Conservation (phyloP, 2,329 filamentous ascomycete genomes). For the Calycina marina region DNA sequence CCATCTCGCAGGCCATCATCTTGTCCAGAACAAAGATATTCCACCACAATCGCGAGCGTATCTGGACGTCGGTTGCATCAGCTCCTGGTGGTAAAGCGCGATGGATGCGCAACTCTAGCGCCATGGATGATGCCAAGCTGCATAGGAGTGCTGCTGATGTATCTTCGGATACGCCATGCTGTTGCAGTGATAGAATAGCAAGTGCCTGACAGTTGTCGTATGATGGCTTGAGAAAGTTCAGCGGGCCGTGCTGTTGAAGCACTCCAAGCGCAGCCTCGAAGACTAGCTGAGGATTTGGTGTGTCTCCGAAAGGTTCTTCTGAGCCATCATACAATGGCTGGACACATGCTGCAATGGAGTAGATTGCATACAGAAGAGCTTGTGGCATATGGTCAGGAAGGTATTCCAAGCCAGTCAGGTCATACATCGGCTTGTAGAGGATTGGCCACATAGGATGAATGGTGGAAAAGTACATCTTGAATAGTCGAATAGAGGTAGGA, state of each 20-base stretch:
- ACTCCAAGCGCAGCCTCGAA: background rate
- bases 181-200: background rate
- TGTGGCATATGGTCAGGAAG: background rate
- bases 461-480: conserved; percentile 1
- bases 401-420: background rate
- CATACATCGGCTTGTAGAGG: conserved; percentile 1
- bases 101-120: background rate
- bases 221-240: conserved; percentile 1
- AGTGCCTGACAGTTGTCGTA: background rate
- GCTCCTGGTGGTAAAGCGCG: background rate
- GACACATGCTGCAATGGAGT: background rate
- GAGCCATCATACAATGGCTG: background rate
- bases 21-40: conserved; percentile 1
- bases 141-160: conserved; percentile 1
- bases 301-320: background rate
- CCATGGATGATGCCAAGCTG: background rate
- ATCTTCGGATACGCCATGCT: background rate
- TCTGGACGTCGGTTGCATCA: background rate
- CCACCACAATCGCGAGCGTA: conserved; percentile 1
- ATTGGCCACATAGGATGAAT: conserved; percentile 1
- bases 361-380: conserved; percentile 1
- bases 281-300: background rate
- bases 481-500: background rate
- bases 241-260: background rate
- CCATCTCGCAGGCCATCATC: conserved; percentile 1